These are phyloP conservation scores for Aphanomyces astaci DNA, from an alignment of 352 stramenopile species.

Conservation along the genomic window DNA sequence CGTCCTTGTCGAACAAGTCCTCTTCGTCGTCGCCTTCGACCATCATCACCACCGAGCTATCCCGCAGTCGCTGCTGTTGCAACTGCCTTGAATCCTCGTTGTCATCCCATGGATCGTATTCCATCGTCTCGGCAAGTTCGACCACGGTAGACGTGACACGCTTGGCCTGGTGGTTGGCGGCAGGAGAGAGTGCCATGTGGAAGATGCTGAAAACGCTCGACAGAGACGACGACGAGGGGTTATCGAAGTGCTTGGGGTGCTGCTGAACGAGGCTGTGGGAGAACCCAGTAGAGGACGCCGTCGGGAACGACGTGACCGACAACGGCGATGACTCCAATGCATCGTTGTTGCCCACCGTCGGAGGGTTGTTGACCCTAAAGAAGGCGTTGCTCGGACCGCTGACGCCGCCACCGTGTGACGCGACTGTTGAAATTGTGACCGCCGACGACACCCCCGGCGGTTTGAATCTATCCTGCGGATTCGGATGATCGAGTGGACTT, in stretches of 20 bases:
- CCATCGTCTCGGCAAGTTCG: neutral
- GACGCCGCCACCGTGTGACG: neutral
- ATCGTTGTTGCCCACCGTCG: neutral
- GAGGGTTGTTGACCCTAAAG: neutral
- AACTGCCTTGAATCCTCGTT: too few species aligned
- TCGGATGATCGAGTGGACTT: neutral
- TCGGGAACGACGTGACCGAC: conserved; percentile 13
- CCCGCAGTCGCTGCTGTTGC: neutral
- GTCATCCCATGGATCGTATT: conserved; percentile 13
- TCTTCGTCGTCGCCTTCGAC: conserved; percentile 21
- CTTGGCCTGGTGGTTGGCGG: neutral
- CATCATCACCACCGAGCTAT: conserved; percentile 17
- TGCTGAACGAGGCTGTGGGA: neutral
- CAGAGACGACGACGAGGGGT: neutral
- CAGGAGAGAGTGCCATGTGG: neutral
- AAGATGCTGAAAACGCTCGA: conserved; percentile 21
- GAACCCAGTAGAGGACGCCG: conserved; percentile 11
- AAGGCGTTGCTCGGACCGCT: neutral
- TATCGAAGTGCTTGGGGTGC: neutral
- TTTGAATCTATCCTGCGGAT: neutral
- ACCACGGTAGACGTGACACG: conserved; percentile 3
- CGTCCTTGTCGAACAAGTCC: conserved; percentile 16
- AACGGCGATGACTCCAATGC: neutral
- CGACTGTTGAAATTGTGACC: neutral
- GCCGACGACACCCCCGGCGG: neutral